These are phyloP conservation scores for Cutaneotrichosporon arboriforme DNA, from an alignment of 1,284 basidiomycete genomes.

Conservation along the genomic window DNA sequence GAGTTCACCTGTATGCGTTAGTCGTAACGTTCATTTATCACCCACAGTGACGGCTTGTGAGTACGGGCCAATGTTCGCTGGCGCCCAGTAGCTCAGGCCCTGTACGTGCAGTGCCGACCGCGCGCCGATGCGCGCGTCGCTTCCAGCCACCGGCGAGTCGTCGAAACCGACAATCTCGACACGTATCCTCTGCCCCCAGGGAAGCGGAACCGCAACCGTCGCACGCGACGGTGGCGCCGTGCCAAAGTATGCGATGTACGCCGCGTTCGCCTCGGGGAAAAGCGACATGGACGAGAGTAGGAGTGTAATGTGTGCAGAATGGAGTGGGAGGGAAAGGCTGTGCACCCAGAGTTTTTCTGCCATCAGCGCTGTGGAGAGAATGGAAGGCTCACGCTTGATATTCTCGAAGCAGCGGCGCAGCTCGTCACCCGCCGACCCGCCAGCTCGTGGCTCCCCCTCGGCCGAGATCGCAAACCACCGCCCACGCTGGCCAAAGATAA, in stretches of 20 bases:
- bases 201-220: conserved; percentile 74
- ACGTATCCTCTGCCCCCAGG: conserved; percentile 55
- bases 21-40: conserved; percentile 16
- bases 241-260: conserved; percentile 79
- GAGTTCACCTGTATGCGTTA: conserved; percentile 60
- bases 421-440: conserved; percentile 30
- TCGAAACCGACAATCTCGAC: conserved; percentile 72
- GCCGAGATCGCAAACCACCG: conserved; percentile 38
- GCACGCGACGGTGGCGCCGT: conserved; percentile 87
- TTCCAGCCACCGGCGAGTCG: conserved; percentile 8
- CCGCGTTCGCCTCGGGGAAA: conserved; percentile 68
- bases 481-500: conserved; percentile 23
- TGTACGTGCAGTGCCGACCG: conserved; percentile 85
- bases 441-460: conserved; percentile 12
- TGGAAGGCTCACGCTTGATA: conserved; percentile 46
- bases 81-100: conserved; percentile 94
- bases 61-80: conserved; percentile 98
- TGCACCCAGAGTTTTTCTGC: conserved; percentile 54
- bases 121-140: background rate
- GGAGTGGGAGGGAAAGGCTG: conserved; percentile 53
- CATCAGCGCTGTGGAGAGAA: background rate
- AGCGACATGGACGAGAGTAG: conserved; percentile 73
- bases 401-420: conserved; percentile 43
- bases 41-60: conserved; percentile 81
- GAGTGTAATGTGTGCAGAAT: conserved; percentile 74